Evolutionary conservation across 2,329 filamentous ascomycete genomes (phyloP), one percentile per base, ranked within the genome.

Genomic region (Catunica adiposa): DNA sequence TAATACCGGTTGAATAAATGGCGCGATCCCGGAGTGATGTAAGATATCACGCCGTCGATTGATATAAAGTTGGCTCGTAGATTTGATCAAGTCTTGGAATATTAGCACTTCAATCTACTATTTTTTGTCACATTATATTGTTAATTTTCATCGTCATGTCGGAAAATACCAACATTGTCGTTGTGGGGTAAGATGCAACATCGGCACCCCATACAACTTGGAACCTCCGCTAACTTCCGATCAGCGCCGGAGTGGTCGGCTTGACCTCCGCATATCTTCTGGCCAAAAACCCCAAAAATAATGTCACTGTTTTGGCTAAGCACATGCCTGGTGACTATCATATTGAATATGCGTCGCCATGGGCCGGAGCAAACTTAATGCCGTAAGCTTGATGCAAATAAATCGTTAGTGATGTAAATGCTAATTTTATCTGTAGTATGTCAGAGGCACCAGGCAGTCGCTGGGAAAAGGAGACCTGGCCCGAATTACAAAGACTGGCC

Each of bases 301-400:
- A 61, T 17, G 66, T 94, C 60, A 89, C 85, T 0, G 73, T 94
- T 37, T 72, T 88, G 31, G 84, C 87, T 3, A 94, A 90, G 64
- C 85, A 94, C 66, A 92, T 95, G 84, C 89, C 89, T 0, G 89
- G 89, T 37, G 89, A 96, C 70, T 92, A 90, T 67, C 85, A 90
- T 61, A 83, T 89, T 61, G 84, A 94, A 72, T 96, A 95, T 66
- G 83, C 86, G 0, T 94, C 86, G 4, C 88, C 87, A 0, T 94
- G 86, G 84, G 88, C 88, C 2, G 88, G 88, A 14, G 88, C 87
- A 59, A 90, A 92, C 64, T 82, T 81, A 63, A 67, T 84, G 58
- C 87, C 84, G 82, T 86, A 63, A 59, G 81, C 72, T 23, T 17
- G 26, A 5, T 34, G n/a, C n/a, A n/a, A n/a, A n/a, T n/a, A n/a